Evolutionary conservation across 768 basidiomycete genomes (phyloP).

Genomic region (Coprinellus micaceus): DNA sequence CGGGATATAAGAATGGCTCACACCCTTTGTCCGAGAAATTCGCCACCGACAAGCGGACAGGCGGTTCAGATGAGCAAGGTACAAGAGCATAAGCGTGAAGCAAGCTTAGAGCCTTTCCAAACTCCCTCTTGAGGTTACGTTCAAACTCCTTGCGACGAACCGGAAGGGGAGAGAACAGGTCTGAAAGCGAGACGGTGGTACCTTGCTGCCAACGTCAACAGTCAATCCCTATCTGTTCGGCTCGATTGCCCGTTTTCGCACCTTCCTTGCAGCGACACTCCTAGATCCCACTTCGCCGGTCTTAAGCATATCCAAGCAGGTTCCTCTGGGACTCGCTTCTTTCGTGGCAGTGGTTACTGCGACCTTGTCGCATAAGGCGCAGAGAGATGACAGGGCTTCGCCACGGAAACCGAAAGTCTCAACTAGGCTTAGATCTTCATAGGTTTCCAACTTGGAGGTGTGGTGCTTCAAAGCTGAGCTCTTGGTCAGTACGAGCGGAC

Average conservation of each 20-base stretch:
- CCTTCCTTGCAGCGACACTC: conserved; percentile 74
- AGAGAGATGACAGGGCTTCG: conserved; percentile 92
- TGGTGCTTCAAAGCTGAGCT: conserved; percentile 90
- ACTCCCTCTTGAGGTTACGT: conserved; percentile 85
- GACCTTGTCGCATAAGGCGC: conserved; percentile 72
- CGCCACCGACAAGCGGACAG: conserved; percentile 69
- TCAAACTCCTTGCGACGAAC: conserved; percentile 92
- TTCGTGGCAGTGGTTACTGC: conserved; percentile 71
- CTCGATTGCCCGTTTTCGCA: conserved; percentile 28
- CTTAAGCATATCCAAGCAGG: conserved; percentile 67
- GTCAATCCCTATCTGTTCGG: not conserved
- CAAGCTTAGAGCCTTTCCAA: conserved; percentile 76
- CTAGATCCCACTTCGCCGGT: conserved; percentile 56
- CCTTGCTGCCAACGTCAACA: conserved; percentile 57
- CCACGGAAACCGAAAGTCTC: conserved; percentile 92
- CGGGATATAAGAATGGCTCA: conserved; percentile 18
- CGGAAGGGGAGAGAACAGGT: conserved; percentile 77
- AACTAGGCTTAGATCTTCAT: conserved; percentile 68
- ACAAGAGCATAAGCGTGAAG: conserved; percentile 88
- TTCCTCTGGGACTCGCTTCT: conserved; percentile 72
- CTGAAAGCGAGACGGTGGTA: conserved; percentile 71
- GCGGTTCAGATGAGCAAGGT: conserved; percentile 71
- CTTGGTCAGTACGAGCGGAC: too few species aligned
- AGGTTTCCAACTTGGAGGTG: conserved; percentile 85
- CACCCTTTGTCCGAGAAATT: conserved; percentile 73